Evolutionary conservation across 1,284 basidiomycete genomes (phyloP).

Genomic region (Meripilus lineatus): DNA sequence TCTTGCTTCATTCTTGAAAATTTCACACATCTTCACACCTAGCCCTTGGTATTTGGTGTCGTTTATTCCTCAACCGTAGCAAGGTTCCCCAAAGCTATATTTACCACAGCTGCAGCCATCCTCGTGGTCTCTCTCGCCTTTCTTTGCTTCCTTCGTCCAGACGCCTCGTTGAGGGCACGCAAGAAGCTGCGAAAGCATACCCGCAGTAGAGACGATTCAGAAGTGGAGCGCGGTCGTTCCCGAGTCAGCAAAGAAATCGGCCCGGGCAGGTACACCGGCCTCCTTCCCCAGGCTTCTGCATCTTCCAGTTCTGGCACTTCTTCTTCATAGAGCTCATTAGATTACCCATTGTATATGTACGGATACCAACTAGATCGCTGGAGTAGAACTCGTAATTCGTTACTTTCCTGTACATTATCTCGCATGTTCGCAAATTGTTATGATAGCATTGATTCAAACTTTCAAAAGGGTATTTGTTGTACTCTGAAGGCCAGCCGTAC

Average conservation of each 20-base stretch:
- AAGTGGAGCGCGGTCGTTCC: constrained; percentile 31
- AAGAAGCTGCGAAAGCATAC: constrained; percentile 1
- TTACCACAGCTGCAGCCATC: constrained; percentile 49
- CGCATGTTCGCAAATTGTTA: too few species aligned
- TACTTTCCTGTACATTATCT: too few species aligned
- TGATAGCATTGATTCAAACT: too few species aligned
- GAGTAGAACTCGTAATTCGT: too few species aligned
- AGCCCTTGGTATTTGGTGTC: constrained; percentile 69
- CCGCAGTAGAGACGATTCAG: constrained; percentile 11
- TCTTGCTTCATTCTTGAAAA: not conserved
- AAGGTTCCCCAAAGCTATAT: constrained; percentile 61
- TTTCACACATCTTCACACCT: constrained; percentile 5
- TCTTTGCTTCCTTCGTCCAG: constrained; percentile 47
- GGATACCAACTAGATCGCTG: too few species aligned
- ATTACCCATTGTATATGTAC: too few species aligned
- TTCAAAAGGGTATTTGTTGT: too few species aligned
- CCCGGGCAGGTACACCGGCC: too few species aligned
- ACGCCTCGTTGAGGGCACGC: constrained; percentile 18
- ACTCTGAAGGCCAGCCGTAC: too few species aligned
- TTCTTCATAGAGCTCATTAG: too few species aligned
- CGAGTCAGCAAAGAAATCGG: constrained; percentile 32
- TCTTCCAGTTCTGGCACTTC: too few species aligned
- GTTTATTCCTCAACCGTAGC: constrained; percentile 66
- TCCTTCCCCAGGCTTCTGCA: too few species aligned
- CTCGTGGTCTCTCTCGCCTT: constrained; percentile 43